Evolutionary conservation across 306 rosid genomes (phyloP), one percentile per base, ranked within the genome.

Genomic region (Fragaria iinumae): DNA sequence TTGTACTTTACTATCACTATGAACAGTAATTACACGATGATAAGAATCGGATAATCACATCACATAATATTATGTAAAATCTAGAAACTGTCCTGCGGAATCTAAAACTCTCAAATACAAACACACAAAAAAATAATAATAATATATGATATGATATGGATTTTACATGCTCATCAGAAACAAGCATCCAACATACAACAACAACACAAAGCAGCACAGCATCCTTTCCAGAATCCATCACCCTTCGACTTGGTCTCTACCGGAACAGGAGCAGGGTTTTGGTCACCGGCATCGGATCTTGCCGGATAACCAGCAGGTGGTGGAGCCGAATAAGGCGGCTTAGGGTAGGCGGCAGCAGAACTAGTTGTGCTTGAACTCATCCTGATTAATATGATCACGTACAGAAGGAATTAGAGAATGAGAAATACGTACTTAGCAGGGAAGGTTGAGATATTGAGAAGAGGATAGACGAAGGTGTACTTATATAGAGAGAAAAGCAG

Each of bases 171-270:
- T 57, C 21, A 17, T 72, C 38, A 72, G 52, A 72, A 72, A 23
- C 76, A 72, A 36, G 52, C 76, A 55, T 72, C 76, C 52, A 72
- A 72, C 36, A 72, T 59, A n/a, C 76, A 72, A 48, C 76, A 55
- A 50, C 66, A 72, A 55, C 76, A 72, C 21, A 72, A 12, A 25
- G 76, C 76, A 53, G 66, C 76, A 36, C 65, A 56, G 16, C 76
- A 72, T 20, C 76, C 76, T 50, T 72, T 72, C 76, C 76, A 55
- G 49, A 72, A 72, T 8, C 18, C 67, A 72, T 72, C 76, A 72
- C 76, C 76, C 21, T 53, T 72, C 36, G 67, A 34, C 36, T 72
- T 72, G 76, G 66, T 72, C 13, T 72, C 76, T n/a, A 72, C 76
- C 10, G 66, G 50, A n/a, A 41, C 50, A 72, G 27, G 23, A 36